Base-by-base conservation (phyloP, 768 basidiomycete genomes). In the Termitomyces sp. region DNA sequence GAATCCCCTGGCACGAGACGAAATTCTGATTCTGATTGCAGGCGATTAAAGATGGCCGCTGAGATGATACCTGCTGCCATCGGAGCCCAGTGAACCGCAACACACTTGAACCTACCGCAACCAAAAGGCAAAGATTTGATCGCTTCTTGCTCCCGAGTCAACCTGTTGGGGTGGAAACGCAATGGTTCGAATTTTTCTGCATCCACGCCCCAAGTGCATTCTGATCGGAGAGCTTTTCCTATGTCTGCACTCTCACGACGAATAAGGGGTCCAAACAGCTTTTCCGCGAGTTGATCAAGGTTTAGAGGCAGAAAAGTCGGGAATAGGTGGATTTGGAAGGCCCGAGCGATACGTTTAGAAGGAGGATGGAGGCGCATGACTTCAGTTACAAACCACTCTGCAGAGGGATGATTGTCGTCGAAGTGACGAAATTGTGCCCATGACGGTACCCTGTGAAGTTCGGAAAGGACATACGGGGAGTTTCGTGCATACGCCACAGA, bases 301-400 rank as follows among this genome's bases (percentile, higher is more conserved):
- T 16, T 45, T 10, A 30, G 8, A 22, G 55, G 54, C 14, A 58
- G 26, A 36, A 28, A 55, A 38, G 22, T 40, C 18, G 30, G 47
- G 55, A 59, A 61, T 28, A 47, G 47, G 38, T 14, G 32, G 26
- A 33, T 46, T 4, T 35, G n/a, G 3, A 44, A 54, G 24, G 60
- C 59, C 28, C 77, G 75, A 20, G 70, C 66, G 40, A 84, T 80
- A 26, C 72, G 77, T 50, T 73, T 75, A 2, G 79, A 80, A 0
- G 83, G 82, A 2, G 83, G 82, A 63, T 80, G 67, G 1, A 84
- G 69, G 0, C 82, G 71, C 68, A 84, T 73, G 6, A 72, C 67
- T 63, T 84, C 82, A 24, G 63, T 61, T 0, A 83, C 65, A 53
- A 80, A 66, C 3, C 66, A 67, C 50, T 75, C 68, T 26, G 69